Base-by-base conservation (phyloP, 306 rosid genomes). In the Medicago ruthenica region DNA sequence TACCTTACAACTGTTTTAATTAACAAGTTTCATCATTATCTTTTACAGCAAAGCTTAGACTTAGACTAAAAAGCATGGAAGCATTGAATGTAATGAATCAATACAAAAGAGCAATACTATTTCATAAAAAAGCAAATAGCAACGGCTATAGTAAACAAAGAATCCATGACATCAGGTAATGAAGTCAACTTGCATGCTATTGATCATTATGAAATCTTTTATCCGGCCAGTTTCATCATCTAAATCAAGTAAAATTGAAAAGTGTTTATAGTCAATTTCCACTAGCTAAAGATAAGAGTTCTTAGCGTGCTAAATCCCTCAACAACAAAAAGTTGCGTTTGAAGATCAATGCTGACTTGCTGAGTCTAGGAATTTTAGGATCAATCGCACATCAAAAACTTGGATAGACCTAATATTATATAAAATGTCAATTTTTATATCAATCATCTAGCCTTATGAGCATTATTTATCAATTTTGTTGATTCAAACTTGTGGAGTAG, bases 151-250 rank as follows among this genome's bases (percentile, higher is more conserved):
- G 57, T 15, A 50, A 50, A 50, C 11, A 18, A 54, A 53, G 5
- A 1, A 54, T 54, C 27, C 18, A 53, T 53, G 24, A 17, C 24
- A 18, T 53, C 17, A 53, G 60, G 60, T 9, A 53, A 53, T 48
- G 18, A 51, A 51, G 58, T 51, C 58, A 51, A n/a, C 58, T 51
- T 51, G 16, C 58, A 51, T n/a, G 58, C 22, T 22, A 51, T 51
- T 34, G 37, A 34, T 51, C 58, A 51, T 51, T 51, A 51, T 51
- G 58, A n/a, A 51, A 51, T 51, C 58, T 17, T 51, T 16, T 51
- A 16, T 51, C 22, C 17, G 17, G 17, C 58, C 58, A 2, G 9
- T n/a, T n/a, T 3, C 3, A 51, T 51, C 21, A 51, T 7, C 58
- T 51, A 51, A 16, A 51, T 16, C 58, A 51, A 51, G 10, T 51